These are phyloP conservation scores for Fusarium mangiferae DNA, from an alignment of 2,329 filamentous ascomycete species.

Conservation along the genomic window DNA sequence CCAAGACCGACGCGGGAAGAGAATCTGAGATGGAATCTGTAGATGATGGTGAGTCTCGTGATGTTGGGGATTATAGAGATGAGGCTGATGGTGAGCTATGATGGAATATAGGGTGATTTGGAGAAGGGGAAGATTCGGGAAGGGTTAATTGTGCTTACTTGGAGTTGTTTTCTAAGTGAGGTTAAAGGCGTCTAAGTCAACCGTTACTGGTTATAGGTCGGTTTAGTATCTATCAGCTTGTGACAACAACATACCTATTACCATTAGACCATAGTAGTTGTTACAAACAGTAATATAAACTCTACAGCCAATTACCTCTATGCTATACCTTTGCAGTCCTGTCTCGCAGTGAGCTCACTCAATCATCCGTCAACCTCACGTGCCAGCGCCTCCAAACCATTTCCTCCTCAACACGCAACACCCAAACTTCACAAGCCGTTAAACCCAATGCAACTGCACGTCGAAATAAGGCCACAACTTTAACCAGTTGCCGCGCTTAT, in stretches of 20 bases:
- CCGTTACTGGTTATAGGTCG: background rate
- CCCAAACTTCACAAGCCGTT: background rate
- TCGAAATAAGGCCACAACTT: constrained; percentile 24
- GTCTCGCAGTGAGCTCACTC: background rate
- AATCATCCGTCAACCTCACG: constrained; percentile 5
- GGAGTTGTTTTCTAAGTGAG: background rate
- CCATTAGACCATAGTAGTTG: background rate
- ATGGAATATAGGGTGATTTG: background rate
- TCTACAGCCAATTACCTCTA: background rate
- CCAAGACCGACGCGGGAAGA: constrained; percentile 32
- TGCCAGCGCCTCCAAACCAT: constrained; percentile 7
- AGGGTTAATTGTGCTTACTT: background rate
- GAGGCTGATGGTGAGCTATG: background rate
- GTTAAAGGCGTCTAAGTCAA: background rate
- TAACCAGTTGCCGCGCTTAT: constrained; percentile 19
- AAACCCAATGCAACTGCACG: background rate
- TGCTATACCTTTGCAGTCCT: background rate
- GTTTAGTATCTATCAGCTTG: background rate
- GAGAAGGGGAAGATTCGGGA: background rate
- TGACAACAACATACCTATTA: background rate
- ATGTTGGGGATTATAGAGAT: background rate
- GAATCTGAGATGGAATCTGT: constrained; percentile 27
- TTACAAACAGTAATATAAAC: background rate
- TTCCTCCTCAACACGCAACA: constrained; percentile 13
- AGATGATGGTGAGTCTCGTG: constrained; percentile 9